Evolutionary conservation across 768 basidiomycete species (phyloP), one percentile per base, ranked within the genome.

Genomic region (Leucocoprinus birnbaumii): DNA sequence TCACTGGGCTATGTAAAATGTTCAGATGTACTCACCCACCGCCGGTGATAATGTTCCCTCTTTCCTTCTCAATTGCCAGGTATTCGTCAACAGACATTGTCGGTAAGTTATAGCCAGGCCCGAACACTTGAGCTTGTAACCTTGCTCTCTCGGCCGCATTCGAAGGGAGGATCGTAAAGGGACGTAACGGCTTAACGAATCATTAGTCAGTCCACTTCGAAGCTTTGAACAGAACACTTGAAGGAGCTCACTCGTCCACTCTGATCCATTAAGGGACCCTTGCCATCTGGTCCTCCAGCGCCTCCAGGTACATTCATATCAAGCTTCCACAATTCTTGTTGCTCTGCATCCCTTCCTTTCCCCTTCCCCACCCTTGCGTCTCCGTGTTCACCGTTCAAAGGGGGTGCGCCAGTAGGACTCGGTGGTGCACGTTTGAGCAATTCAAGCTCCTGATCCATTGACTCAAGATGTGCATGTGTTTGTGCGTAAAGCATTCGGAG

Each of bases 21-120:
- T n/a, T 5, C 22, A 21, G 44, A 26, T 48, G 18, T 2, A 70
- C 87, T 70, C 66, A 94, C 91, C 93, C 93, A 74, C 92, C 90
- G 27, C 89, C 89, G 8, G 87, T 80, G 53, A 97, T 83, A 61
- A 98, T 85, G 51, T 93, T 94, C 0, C 96, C 96, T 53, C 89
- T 74, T 63, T 85, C 78, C 46, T 76, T 75, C 65, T 99, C 96
- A 53, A 92, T 84, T 65, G 90, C 84, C 27, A 99, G 79, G 65
- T 95, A 98, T 69, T 98, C 91, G 62, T 98, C 96, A 55, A 98
- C 83, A 1, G 90, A 82, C 97, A 99, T 98, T 0, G 93, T 94
- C 3, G 97, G 97, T 27, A 98, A 73, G 41, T 87, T 82, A 63
- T 97, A 84, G 10, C 82, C 83, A 13, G 91, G 82, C 14, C 86